These are phyloP conservation scores for Stachybotrys chlorohalonatus DNA, from an alignment of 2,329 filamentous ascomycete genomes.

Conservation along the genomic window DNA sequence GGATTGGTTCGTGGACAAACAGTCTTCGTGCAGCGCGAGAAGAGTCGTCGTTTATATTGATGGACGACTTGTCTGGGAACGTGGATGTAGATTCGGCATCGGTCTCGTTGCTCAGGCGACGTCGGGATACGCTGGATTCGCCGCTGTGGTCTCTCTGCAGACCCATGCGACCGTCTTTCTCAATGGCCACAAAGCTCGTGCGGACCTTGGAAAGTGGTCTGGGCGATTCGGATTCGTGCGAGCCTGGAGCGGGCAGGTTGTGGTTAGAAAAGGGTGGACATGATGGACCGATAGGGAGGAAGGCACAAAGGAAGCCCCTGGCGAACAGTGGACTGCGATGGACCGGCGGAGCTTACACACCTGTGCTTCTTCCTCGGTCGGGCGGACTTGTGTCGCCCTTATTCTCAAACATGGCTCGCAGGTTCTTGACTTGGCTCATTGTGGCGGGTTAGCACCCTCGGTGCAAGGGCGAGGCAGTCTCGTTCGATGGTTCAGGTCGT, in stretches of 20 bases:
- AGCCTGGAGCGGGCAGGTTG: conserved; percentile 7
- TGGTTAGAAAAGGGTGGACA: background rate
- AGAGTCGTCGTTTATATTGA: conserved; percentile 15
- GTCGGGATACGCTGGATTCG: conserved; percentile 27
- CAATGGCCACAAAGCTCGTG: conserved; percentile 66
- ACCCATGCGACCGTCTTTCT: conserved; percentile 52
- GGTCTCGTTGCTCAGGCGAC: conserved; percentile 25
- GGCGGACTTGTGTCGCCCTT: conserved; percentile 57
- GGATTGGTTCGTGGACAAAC: conserved; percentile 28
- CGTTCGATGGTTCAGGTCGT: background rate
- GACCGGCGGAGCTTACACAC: conserved; percentile 24
- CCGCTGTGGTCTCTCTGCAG: conserved; percentile 32
- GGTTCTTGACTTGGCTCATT: conserved; percentile 64
- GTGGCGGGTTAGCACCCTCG: conserved; percentile 17
- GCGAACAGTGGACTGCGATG: background rate
- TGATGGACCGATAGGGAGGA: background rate
- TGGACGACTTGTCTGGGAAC: conserved; percentile 25
- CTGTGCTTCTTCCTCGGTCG: conserved; percentile 62
- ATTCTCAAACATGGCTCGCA: conserved; percentile 73
- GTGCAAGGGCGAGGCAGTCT: background rate
- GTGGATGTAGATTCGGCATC: conserved; percentile 22
- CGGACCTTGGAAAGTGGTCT: conserved; percentile 66
- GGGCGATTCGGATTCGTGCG: conserved; percentile 38
- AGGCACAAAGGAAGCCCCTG: background rate
- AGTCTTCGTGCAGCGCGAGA: conserved; percentile 9